phyloP scores from a whole-genome alignment of 2,329 filamentous ascomycete genomes.

The Xylaria sp. region DNA sequence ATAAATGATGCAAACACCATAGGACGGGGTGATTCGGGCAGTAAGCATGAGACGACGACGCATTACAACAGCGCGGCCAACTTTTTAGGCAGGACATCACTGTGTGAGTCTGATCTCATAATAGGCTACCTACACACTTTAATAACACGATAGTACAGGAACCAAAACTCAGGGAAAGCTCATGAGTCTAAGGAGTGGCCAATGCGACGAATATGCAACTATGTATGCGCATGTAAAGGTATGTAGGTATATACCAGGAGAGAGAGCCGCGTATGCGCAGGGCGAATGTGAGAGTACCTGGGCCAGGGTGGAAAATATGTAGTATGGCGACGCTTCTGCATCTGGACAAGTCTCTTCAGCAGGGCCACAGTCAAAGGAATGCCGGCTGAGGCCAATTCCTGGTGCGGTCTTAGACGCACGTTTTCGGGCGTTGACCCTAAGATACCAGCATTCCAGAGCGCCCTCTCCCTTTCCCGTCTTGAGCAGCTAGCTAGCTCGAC shows the following conservation, averaged over 20 bases:
- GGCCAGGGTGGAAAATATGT: background rate
- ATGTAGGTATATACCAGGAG: background rate
- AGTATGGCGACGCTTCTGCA: slow-evolving; percentile 19
- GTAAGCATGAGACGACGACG: background rate
- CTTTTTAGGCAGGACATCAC: background rate
- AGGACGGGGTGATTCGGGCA: slow-evolving; percentile 3
- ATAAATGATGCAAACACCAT: slow-evolving; percentile 35
- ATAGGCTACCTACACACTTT: background rate
- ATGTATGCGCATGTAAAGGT: too few relatives aligned
- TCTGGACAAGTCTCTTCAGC: slow-evolving; percentile 30
- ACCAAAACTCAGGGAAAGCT: too few relatives aligned
- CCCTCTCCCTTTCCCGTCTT: background rate
- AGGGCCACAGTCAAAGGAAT: slow-evolving; percentile 35
- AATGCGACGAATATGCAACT: background rate
- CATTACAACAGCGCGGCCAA: slow-evolving; percentile 3
- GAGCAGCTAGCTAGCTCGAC: background rate
- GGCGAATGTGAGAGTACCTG: background rate
- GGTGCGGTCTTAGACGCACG: slow-evolving; percentile 32
- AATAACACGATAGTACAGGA: too few relatives aligned
- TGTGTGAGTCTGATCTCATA: background rate
- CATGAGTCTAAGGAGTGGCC: background rate
- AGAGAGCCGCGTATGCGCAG: background rate
- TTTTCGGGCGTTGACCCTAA: slow-evolving; percentile 35
- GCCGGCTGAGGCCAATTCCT: slow-evolving; percentile 31
- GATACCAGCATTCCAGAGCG: slow-evolving; percentile 38